These are phyloP conservation scores for Sonneratia caseolaris DNA, from an alignment of 345 rosid species.

Conservation along the genomic window DNA sequence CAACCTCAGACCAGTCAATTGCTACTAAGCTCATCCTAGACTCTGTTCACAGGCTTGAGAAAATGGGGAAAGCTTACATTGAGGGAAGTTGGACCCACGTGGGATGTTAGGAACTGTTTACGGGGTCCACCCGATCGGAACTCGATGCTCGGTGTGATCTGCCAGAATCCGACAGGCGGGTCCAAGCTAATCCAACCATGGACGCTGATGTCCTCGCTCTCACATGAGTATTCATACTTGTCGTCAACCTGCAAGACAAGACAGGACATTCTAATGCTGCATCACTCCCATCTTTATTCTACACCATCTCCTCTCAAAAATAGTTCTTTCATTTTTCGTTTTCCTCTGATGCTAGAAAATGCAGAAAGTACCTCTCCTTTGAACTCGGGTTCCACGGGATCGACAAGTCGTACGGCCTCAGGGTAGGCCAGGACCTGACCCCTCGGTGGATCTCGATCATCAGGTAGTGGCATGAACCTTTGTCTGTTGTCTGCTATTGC, in stretches of 20 bases:
- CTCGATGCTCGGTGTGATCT: slow-evolving; percentile 90
- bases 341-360: not conserved
- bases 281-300: not conserved
- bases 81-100: slow-evolving; percentile 80
- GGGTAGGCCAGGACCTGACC: slow-evolving; percentile 60
- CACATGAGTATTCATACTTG: slow-evolving; percentile 70
- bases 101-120: slow-evolving; percentile 78
- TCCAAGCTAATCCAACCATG: slow-evolving; percentile 86
- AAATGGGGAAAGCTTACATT: slow-evolving; percentile 36
- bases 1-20: not conserved
- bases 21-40: not conserved
- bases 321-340: not conserved
- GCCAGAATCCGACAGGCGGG: slow-evolving; percentile 80
- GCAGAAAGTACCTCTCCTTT: slow-evolving; percentile 57
- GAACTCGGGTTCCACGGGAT: slow-evolving; percentile 62
- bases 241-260: slow-evolving; percentile 67
- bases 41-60: not conserved
- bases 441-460: slow-evolving; percentile 57
- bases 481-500: slow-evolving; percentile 70
- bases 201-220: slow-evolving; percentile 47
- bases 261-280: too few species aligned
- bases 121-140: slow-evolving; percentile 78
- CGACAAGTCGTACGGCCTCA: slow-evolving; percentile 70
- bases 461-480: slow-evolving; percentile 81
- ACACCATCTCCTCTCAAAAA: not conserved